Evolutionary conservation across 768 basidiomycete genomes (phyloP).

Genomic region (Inosperma sp.): DNA sequence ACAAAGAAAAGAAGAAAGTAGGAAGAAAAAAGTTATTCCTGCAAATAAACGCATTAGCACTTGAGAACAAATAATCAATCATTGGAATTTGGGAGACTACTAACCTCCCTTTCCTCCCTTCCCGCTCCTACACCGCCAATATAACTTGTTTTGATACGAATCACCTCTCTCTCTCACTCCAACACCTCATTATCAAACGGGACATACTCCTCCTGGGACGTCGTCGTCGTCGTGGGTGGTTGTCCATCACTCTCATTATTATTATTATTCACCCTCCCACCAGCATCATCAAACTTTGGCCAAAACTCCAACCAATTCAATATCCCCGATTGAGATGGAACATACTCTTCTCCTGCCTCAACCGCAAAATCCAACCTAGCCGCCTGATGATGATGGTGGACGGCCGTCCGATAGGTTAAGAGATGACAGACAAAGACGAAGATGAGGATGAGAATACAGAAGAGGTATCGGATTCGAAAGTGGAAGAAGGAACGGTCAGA

Average conservation of each 20-base stretch:
- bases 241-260: background rate
- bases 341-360: background rate
- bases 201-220: too few species aligned
- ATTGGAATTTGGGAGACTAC: too few species aligned
- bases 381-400: conserved; percentile 53
- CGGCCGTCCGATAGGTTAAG: conserved; percentile 54
- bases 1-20: too few species aligned
- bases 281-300: background rate
- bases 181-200: conserved; percentile 4
- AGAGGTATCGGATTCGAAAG: conserved; percentile 17
- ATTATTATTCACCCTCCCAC: background rate
- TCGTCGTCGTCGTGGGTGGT: too few species aligned
- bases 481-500: conserved; percentile 4
- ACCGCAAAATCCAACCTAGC: conserved; percentile 24
- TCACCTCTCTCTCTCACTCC: too few species aligned
- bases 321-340: background rate
- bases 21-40: too few species aligned
- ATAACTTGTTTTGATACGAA: too few species aligned
- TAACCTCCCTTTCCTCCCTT: too few species aligned
- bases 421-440: conserved; percentile 50
- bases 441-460: conserved; percentile 51
- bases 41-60: too few species aligned
- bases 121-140: too few species aligned
- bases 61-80: too few species aligned
- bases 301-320: conserved; percentile 2